These are phyloP conservation scores for Neltuma alba DNA, from an alignment of 306 rosid genomes.

Conservation along the genomic window DNA sequence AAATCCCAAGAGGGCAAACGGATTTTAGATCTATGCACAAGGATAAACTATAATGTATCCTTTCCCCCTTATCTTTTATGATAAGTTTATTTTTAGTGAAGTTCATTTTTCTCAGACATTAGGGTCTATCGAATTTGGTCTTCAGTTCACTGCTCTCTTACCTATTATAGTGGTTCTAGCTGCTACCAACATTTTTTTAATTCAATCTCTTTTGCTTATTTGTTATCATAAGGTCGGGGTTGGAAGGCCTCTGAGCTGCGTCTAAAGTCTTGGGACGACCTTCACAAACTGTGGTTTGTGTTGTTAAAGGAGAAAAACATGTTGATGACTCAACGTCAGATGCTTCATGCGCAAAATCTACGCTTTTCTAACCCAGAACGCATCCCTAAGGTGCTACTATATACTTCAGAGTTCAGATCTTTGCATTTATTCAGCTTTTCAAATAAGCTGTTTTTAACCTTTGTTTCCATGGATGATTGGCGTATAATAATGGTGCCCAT, in stretches of 20 bases:
- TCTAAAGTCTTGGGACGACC: conserved; percentile 96
- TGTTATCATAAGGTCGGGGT: conserved; percentile 67
- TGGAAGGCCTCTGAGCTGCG: conserved; percentile 95
- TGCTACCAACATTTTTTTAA: background rate
- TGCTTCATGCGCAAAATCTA: conserved; percentile 90
- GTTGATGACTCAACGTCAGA: conserved; percentile 96
- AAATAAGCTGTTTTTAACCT: background rate
- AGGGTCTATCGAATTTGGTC: background rate
- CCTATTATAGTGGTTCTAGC: background rate
- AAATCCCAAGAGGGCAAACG: background rate
- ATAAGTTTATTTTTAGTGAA: background rate
- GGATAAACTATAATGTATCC: background rate
- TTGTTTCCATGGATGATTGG: background rate
- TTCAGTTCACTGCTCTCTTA: background rate
- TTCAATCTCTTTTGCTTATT: background rate
- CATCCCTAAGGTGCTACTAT: conserved; percentile 69
- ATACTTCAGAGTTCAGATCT: background rate
- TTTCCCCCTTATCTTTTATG: background rate
- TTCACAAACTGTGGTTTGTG: conserved; percentile 87
- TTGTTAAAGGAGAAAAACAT: conserved; percentile 93
- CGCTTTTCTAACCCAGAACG: conserved; percentile 88
- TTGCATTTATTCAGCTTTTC: conserved; percentile 22
- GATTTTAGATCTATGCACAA: background rate
- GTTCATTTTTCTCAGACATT: background rate
- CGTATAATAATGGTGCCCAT: background rate